Evolutionary conservation across 306 rosid genomes (phyloP), one percentile per base, ranked within the genome.

Genomic region (Prunus mira): DNA sequence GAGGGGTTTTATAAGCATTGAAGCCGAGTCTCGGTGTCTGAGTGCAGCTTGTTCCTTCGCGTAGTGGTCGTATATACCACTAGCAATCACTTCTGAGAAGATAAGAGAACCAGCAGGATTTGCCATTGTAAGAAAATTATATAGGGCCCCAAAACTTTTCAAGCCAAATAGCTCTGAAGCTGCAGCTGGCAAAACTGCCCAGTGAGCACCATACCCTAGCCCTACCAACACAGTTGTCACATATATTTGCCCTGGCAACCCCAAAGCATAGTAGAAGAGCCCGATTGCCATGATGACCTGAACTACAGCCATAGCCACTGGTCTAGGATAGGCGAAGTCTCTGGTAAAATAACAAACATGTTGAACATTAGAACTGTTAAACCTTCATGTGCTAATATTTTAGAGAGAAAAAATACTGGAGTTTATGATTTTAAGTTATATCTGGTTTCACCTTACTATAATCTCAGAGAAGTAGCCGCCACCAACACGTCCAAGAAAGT

Each of bases 391-490:
- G 55, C 18, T 13, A 13, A 17, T 8, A 49, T 24, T 56, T 52
- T 19, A 5, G 27, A 56, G 27, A 56, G 14, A 25, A 20, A 62
- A 54, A 19, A 1, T 49, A 58, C 18, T 10, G 65, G 43, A 12
- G 13, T 34, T 47, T 25, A 7, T 14, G 45, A n/a, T 15, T 57
- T 22, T 46, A 8, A 74, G 85, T 69, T 45, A 11, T 34, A 34
- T 34, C 43, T 38, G 43, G 43, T 34, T 73, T 78, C 80, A 94
- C 98, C 89, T 92, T 45, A 85, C 86, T 74, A 90, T 84, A 72
- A 89, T 66, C 87, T 95, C 98, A 12, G 98, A 95, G 73, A 95
- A 78, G 93, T 92, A 95, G 45, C 98, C 98, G 0, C 97, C 97
- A 57, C 95, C 97, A 24, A 95, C 89, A 1, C 98, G 97, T 64